These are phyloP conservation scores for Amesomyces nigricolor DNA, from an alignment of 2,329 filamentous ascomycete genomes.

Conservation along the genomic window DNA sequence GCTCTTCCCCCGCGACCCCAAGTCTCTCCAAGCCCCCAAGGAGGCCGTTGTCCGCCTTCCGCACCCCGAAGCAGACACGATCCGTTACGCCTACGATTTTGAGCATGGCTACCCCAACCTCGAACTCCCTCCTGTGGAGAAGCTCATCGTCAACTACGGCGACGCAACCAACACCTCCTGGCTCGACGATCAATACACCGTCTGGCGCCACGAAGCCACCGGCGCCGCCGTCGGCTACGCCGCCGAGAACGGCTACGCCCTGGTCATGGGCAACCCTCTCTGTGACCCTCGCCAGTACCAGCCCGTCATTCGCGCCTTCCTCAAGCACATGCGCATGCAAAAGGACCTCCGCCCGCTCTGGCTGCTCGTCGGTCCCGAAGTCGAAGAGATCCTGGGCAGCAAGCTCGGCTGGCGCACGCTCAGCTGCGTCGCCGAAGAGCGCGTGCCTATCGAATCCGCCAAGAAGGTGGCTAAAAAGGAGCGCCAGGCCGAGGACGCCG, in stretches of 20 bases:
- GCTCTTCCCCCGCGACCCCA: slow-evolving; percentile 81
- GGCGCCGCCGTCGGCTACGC: slow-evolving; percentile 85
- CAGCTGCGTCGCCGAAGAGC: slow-evolving; percentile 83
- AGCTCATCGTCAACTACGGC: slow-evolving; percentile 91
- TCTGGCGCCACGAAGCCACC: slow-evolving; percentile 75
- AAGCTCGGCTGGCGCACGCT: slow-evolving; percentile 84
- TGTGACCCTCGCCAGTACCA: slow-evolving; percentile 74
- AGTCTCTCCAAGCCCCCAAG: slow-evolving; percentile 62
- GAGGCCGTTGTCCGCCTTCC: slow-evolving; percentile 58
- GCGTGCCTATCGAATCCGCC: slow-evolving; percentile 67
- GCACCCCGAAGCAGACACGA: slow-evolving; percentile 81
- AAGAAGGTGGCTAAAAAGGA: slow-evolving; percentile 64
- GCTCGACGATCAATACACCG: slow-evolving; percentile 81
- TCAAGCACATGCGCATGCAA: slow-evolving; percentile 57
- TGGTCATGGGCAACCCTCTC: slow-evolving; percentile 81
- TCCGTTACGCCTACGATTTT: slow-evolving; percentile 50
- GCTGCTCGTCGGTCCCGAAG: slow-evolving; percentile 75
- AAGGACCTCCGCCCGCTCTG: slow-evolving; percentile 68
- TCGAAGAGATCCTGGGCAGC: slow-evolving; percentile 73
- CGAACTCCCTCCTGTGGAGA: slow-evolving; percentile 68
- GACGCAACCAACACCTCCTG: slow-evolving; percentile 92
- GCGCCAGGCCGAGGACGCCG: slow-evolving; percentile 73
- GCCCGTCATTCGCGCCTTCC: slow-evolving; percentile 66
- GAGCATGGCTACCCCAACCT: slow-evolving; percentile 34
- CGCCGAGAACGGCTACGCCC: slow-evolving; percentile 51